Conservation (phyloP, 2,329 filamentous ascomycete species). For the Decorospora gaudefroyi region DNA sequence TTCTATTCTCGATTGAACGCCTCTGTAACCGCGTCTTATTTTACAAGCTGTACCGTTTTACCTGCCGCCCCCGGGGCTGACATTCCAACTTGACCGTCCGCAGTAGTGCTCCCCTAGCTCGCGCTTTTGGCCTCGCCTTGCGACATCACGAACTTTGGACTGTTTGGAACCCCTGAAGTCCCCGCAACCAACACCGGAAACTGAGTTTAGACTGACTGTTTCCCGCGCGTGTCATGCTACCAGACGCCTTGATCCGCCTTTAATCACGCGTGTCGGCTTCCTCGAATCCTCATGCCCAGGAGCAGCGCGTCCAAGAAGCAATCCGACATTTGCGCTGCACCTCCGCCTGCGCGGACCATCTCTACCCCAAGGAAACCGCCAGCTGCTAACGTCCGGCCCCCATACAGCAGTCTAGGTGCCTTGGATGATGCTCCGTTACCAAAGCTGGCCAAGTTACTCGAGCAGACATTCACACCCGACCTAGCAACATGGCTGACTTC, state of each 20-base stretch:
- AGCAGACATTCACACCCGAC: constrained; percentile 23
- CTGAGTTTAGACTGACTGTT: constrained; percentile 22
- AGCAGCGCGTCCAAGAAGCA: constrained; percentile 11
- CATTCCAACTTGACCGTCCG: constrained; percentile 4
- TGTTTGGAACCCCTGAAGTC: constrained; percentile 23
- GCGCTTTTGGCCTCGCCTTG: constrained; percentile 22
- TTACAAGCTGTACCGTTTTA: constrained; percentile 1
- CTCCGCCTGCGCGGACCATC: constrained; percentile 15
- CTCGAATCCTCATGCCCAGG: constrained; percentile 3
- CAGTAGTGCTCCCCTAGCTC: constrained; percentile 15
- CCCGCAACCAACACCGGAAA: constrained; percentile 24
- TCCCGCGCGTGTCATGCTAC: constrained; percentile 29
- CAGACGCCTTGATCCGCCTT: constrained; percentile 15
- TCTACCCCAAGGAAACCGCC: constrained; percentile 15
- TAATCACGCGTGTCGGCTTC: constrained; percentile 7
- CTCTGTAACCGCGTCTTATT: constrained; percentile 4
- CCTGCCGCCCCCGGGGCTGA: neutral
- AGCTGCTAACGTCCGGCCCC: constrained; percentile 17
- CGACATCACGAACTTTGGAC: constrained; percentile 22
- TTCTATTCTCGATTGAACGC: constrained; percentile 8
- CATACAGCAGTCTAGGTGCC: constrained; percentile 15
- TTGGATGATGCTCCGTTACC: constrained; percentile 39
- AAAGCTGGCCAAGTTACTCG: constrained; percentile 20
- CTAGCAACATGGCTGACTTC: constrained; percentile 32
- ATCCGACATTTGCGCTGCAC: constrained; percentile 14